Percentiles rank a stretch among this genome's conserved stretches.
phyloP scores from a whole-genome alignment of 768 basidiomycete genomes.

The Pisolithus microcarpus region DNA sequence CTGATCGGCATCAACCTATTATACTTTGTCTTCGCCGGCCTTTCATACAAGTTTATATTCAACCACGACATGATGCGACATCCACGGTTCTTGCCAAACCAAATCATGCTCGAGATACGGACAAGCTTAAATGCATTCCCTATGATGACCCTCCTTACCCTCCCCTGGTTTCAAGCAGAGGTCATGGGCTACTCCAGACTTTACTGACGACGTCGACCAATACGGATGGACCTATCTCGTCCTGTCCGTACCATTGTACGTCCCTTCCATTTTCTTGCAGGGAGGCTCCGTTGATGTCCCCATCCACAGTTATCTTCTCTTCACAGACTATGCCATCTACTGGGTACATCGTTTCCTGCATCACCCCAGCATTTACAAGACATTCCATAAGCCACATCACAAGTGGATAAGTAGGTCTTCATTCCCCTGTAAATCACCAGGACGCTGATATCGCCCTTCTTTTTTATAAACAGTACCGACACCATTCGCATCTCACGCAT shows the following conservation, averaged over 20 bases:
- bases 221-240: slow-evolving; percentile 73
- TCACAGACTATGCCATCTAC: slow-evolving; percentile 92
- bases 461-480: slow-evolving; percentile 66
- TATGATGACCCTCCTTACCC: slow-evolving; percentile 69
- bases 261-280: slow-evolving; percentile 2
- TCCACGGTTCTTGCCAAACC: slow-evolving; percentile 87
- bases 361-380: slow-evolving; percentile 79
- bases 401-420: slow-evolving; percentile 85
- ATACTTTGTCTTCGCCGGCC: slow-evolving; percentile 83
- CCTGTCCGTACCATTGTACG: slow-evolving; percentile 64
- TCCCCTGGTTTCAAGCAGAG: slow-evolving; percentile 93
- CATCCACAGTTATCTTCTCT: slow-evolving; percentile 56
- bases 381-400: slow-evolving; percentile 95
- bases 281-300: neutral
- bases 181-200: slow-evolving; percentile 77
- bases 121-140: slow-evolving; percentile 74
- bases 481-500: slow-evolving; percentile 95
- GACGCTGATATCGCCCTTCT: slow-evolving; percentile 2
- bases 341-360: slow-evolving; percentile 95
- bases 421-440: neutral
- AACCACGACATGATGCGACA: slow-evolving; percentile 94
- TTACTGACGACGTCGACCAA: slow-evolving; percentile 70
- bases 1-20: slow-evolving; percentile 74
- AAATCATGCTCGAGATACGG: slow-evolving; percentile 75
- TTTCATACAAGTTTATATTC: slow-evolving; percentile 84